These are phyloP conservation scores for Calonectria pauciramosa DNA, from an alignment of 2,329 filamentous ascomycete species.

Conservation along the genomic window DNA sequence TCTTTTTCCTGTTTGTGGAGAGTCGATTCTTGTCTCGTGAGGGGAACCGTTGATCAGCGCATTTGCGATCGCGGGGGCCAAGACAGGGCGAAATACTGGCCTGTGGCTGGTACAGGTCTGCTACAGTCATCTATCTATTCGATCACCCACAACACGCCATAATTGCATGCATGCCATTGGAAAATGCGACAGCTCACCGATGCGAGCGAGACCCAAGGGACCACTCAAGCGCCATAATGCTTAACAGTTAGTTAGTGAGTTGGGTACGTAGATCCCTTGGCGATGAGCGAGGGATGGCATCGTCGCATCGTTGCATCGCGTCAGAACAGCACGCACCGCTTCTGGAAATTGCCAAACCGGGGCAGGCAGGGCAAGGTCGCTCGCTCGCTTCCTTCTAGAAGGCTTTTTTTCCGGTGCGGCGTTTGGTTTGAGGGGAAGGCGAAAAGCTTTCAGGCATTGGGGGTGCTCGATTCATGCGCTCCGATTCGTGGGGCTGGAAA, in stretches of 20 bases:
- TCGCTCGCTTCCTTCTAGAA: neutral
- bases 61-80: neutral
- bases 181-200: neutral
- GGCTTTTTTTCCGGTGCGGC: neutral
- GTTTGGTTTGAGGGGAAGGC: neutral
- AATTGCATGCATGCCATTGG: neutral
- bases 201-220: neutral
- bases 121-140: no score
- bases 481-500: slow-evolving; percentile 2
- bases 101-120: neutral
- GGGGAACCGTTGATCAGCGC: neutral
- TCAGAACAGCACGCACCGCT: neutral
- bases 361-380: neutral
- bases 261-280: slow-evolving; percentile 1
- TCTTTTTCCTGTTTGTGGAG: neutral
- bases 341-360: neutral
- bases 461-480: neutral
- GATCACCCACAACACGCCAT: no score
- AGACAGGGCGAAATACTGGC: neutral
- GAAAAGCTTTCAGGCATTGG: neutral
- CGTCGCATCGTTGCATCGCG: neutral
- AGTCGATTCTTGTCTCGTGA: neutral
- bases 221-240: neutral
- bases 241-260: neutral
- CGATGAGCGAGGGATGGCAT: neutral